Conservation (phyloP, 139 green algal species). For the Chlorella vulgaris region DNA sequence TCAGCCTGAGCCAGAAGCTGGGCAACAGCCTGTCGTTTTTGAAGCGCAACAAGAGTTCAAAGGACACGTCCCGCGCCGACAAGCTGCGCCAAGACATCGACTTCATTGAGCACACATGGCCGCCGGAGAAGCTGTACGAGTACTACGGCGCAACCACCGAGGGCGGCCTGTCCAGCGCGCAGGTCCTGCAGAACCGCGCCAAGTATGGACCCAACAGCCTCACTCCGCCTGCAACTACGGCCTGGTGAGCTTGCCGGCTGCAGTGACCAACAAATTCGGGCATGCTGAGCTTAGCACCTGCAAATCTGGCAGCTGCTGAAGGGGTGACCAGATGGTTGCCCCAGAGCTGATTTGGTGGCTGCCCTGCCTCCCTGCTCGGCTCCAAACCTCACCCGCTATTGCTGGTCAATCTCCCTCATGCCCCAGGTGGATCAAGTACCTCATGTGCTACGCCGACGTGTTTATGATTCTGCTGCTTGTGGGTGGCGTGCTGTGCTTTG, state of each 20-base stretch:
- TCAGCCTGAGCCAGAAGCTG: constrained; percentile 22
- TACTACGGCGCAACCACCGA: constrained; percentile 46
- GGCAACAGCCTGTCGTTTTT: constrained; percentile 10
- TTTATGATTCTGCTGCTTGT: constrained; percentile 67
- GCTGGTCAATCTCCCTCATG: too few species aligned
- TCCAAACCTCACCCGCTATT: not conserved
- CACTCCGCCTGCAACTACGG: constrained; percentile 63
- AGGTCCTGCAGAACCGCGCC: constrained; percentile 58
- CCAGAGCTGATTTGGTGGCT: not conserved
- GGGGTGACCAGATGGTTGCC: not conserved
- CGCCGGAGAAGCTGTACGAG: constrained; percentile 56
- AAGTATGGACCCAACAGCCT: constrained; percentile 71
- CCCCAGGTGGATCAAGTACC: constrained; percentile 64
- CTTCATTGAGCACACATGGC: constrained; percentile 51
- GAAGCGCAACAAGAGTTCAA: not conserved
- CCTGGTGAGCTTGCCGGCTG: too few species aligned
- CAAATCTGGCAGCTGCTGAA: not conserved
- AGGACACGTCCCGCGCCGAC: constrained; percentile 29
- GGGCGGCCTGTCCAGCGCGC: constrained; percentile 33
- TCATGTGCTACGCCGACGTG: constrained; percentile 67
- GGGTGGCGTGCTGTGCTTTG: constrained; percentile 47
- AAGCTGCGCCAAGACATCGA: constrained; percentile 45
- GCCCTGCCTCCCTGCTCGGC: not conserved
- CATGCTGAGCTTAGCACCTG: not conserved
- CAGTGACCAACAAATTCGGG: too few species aligned